These are phyloP conservation scores for Lupinus albus DNA, from an alignment of 306 rosid species.

Conservation along the genomic window DNA sequence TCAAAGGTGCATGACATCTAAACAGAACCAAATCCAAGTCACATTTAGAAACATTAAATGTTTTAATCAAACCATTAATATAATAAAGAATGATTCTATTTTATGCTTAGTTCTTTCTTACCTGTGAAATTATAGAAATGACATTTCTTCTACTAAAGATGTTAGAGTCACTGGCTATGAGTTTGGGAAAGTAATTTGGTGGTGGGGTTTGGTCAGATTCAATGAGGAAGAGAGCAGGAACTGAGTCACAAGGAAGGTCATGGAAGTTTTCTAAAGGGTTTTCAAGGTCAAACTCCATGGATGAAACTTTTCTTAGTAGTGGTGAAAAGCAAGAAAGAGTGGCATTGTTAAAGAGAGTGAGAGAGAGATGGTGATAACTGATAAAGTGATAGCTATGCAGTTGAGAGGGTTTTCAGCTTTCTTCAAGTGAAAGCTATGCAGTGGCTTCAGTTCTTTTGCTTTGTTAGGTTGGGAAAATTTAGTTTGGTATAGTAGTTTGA, in stretches of 20 bases:
- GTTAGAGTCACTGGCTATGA: constrained; percentile 51
- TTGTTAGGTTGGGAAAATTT: too few relatives aligned
- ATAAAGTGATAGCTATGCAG: constrained; percentile 37
- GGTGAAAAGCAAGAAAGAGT: constrained; percentile 27
- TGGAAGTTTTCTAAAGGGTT: constrained; percentile 71
- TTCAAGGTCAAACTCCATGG: constrained; percentile 92
- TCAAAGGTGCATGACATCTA: constrained; percentile 66
- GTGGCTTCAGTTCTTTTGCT: constrained; percentile 43
- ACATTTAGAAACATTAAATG: neutral
- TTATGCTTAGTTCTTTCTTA: constrained; percentile 27
- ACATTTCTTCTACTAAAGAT: constrained; percentile 60
- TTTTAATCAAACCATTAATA: neutral
- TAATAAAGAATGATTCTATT: neutral
- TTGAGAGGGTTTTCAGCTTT: constrained; percentile 41
- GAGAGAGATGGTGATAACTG: neutral
- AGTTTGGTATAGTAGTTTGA: too few relatives aligned
- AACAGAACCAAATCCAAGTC: constrained; percentile 10
- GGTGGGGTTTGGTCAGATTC: constrained; percentile 89
- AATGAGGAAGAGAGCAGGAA: constrained; percentile 63
- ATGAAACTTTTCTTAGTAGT: constrained; percentile 21
- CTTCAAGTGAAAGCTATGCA: constrained; percentile 44
- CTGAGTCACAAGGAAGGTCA: constrained; percentile 46
- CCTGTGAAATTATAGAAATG: constrained; percentile 76
- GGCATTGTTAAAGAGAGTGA: constrained; percentile 44
- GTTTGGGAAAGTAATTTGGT: constrained; percentile 52